Base-by-base conservation (phyloP, 1,284 basidiomycete genomes). In the Ganoderma resinaceum region DNA sequence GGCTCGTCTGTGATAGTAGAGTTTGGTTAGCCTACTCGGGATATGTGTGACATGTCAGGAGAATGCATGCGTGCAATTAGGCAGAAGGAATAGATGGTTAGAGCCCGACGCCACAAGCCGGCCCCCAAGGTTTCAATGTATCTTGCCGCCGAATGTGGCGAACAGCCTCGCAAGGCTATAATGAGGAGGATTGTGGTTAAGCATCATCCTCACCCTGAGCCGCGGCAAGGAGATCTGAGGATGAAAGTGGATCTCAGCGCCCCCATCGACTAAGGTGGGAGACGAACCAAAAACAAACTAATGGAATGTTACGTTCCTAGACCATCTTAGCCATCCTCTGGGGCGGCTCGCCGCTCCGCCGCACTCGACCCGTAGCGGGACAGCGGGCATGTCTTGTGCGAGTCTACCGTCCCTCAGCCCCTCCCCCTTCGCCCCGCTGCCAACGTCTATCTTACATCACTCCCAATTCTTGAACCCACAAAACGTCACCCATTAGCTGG, bases 241-340 rank as follows among this genome's bases (percentile, higher is more conserved):
- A 14, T 18, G 7, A 5, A 20, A 37, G 20, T 37, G 14, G 35
- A 58, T 58, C 55, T 58, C 55, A 29, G 55, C 33, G 33, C 55
- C 55, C 35, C 33, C 33, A 37, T 37, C n/a, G n/a, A 37, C 11
- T 23, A 20, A 58, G 33, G 35, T 29, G 31, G 20, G 31, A 8
- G 55, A 58, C 55, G 31, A 23, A 11, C 55, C 55, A 20, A 58
- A 58, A 37, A 58, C n/a, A 58, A 23, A 58, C 55, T 58, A 58
- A 58, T 58, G 55, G 55, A 58, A 35, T 37, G 55, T n/a, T 35
- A n/a, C 55, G 33, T 37, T 37, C 55, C 33, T 58, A 33, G 52
- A 55, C 52, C 52, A 37, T 58, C 55, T 35, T 35, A 37, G 55
- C 33, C 29, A 18, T 18, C 29, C 0, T 33, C 37, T 23, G 18